Evolutionary conservation across 2,329 filamentous ascomycete species (phyloP), one percentile per base, ranked within the genome.

Genomic region (Penicillium sp.): DNA sequence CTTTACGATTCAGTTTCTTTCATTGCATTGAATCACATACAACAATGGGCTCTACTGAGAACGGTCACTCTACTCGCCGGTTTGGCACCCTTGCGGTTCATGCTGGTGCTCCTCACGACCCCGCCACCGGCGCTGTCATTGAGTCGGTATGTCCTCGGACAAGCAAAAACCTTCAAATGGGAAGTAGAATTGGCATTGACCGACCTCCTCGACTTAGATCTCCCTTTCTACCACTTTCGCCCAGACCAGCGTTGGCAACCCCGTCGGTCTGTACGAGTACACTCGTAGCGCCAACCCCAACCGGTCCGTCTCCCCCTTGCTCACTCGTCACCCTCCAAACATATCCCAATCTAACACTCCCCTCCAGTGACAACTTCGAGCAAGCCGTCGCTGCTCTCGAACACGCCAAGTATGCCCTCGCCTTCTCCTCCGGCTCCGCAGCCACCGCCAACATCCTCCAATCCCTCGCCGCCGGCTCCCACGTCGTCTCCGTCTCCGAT

Each of bases 41-140:
- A 50, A 69, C 42, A 59, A 66, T 70, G 66, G 68, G 66, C 26
- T 70, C 68, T 24, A 60, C 45, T n/a, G 68, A 70, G 62, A 75
- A 74, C 65, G 74, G 72, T 66, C 83, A 85, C 57, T 89, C 89
- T 53, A 84, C 89, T 61, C 89, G 92, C 77, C 84, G 87, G 66
- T 98, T 99, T 80, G 95, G 92, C 64, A 99, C 95, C 53, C 86
- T 96, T 65, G 95, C 95, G 60, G 95, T 99, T 22, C 95, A 99
- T 80, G 93, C 94, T 66, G 95, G 95, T 64, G 87, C 92, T 47
- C 92, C 92, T 72, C 91, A 96, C 78, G 95, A 99, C 81, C 91
- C 94, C 53, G 83, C 87, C 44, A 99, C 94, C 26, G 95, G 95
- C 66, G 95, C 95, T 69, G 95, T 99, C 72, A 99, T 99, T 77